A percentile compares a stretch with the other conserved stretches of the same genome.
Conservation (phyloP, 768 basidiomycete species). For the Lentinula raphanica region DNA sequence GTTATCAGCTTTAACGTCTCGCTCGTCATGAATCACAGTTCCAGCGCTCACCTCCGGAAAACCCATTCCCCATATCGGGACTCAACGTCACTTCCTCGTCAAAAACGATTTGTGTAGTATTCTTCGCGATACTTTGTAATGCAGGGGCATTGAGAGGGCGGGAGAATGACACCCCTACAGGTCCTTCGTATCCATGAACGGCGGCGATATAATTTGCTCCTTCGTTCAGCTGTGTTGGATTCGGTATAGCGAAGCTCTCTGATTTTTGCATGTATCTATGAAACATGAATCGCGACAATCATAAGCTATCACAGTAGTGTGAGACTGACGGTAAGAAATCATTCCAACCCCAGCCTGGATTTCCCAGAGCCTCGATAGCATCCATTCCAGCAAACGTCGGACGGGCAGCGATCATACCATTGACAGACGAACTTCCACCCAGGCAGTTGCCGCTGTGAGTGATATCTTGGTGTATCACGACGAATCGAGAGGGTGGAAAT, state of each 20-base stretch:
- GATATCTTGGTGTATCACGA: no score
- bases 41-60: conserved; percentile 13
- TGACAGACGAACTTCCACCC: conserved; percentile 22
- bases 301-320: no score
- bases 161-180: conserved; percentile 14
- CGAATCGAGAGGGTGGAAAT: no score
- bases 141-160: conserved; percentile 10
- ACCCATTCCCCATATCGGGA: conserved; percentile 13
- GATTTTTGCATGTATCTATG: conserved; percentile 16
- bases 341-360: conserved; percentile 27
- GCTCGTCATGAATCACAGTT: no score
- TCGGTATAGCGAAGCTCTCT: conserved; percentile 12
- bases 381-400: conserved; percentile 13
- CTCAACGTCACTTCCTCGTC: conserved; percentile 4
- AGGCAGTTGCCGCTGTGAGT: conserved; percentile 15
- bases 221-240: conserved; percentile 9
- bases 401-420: conserved; percentile 20
- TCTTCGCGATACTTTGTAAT: conserved; percentile 10
- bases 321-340: conserved; percentile 22
- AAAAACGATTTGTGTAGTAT: conserved; percentile 10
- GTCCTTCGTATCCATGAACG: conserved; percentile 13
- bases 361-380: conserved; percentile 13
- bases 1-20: no score
- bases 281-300: no score
- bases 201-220: conserved; percentile 12